Conservation (phyloP, 2,329 filamentous ascomycete genomes). For the Knoxdaviesia capensis region DNA sequence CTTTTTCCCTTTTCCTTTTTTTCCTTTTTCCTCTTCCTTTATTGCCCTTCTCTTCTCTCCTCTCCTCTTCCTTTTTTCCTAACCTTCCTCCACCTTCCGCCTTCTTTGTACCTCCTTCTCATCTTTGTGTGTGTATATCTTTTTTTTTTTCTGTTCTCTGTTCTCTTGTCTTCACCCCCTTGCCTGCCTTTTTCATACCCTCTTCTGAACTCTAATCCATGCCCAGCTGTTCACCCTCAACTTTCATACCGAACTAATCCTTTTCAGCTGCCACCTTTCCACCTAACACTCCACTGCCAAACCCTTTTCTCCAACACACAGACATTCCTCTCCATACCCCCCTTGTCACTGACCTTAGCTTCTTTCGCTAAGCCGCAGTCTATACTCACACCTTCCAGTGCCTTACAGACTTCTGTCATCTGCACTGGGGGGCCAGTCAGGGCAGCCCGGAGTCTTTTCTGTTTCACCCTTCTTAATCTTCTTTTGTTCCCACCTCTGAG, state of each 20-base stretch:
- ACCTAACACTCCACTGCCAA: too few relatives aligned
- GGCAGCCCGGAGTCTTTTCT: neutral
- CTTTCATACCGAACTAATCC: neutral
- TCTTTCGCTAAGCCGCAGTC: too few relatives aligned
- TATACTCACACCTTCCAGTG: too few relatives aligned
- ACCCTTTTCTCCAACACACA: too few relatives aligned
- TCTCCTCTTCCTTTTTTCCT: neutral
- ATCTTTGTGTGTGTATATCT: neutral
- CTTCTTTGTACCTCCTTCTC: slow-evolving; percentile 1
- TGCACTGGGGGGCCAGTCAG: too few relatives aligned
- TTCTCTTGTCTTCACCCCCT: slow-evolving; percentile 1
- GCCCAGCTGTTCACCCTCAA: too few relatives aligned
- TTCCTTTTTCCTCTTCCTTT: neutral
- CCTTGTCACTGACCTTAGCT: too few relatives aligned
- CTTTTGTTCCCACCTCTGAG: neutral
- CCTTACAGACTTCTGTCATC: too few relatives aligned
- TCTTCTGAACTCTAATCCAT: neutral
- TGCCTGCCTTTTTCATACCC: neutral
- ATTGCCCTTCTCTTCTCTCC: neutral
- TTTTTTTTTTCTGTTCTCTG: neutral
- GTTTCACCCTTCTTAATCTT: neutral
- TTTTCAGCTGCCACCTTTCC: neutral
- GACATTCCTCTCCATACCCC: too few relatives aligned
- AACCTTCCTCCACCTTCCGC: neutral
- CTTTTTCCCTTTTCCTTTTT: neutral